Evolutionary conservation across 495 filamentous ascomycete genomes (phyloP).

Genomic region (Tetracladium marchalianum): DNA sequence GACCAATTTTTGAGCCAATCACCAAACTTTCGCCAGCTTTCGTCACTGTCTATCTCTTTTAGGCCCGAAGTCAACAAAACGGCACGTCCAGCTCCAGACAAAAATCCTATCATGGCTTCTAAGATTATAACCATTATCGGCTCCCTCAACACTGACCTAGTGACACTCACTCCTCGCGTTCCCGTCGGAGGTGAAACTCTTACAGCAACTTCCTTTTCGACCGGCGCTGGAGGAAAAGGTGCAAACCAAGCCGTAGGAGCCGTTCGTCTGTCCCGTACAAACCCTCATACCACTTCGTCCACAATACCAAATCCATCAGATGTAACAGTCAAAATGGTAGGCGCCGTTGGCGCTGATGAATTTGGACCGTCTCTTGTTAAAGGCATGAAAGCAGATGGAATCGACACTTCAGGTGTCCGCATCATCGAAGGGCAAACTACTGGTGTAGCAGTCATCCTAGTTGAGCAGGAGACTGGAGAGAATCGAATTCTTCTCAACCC

Average conservation of each 20-base stretch:
- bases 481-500: conserved; percentile 75
- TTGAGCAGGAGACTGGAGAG: conserved; percentile 63
- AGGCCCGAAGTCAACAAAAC: no score
- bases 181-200: conserved; percentile 68
- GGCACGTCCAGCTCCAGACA: no score
- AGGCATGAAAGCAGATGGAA: conserved; percentile 50
- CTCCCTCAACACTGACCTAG: conserved; percentile 63
- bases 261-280: conserved; percentile 36
- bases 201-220: conserved; percentile 59
- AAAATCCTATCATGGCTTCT: conserved; percentile 15
- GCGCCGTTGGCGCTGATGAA: conserved; percentile 61
- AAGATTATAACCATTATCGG: conserved; percentile 47
- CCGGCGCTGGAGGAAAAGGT: conserved; percentile 83
- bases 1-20: no score
- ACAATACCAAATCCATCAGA: conserved; percentile 20
- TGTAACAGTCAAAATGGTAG: conserved; percentile 64
- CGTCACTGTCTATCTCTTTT: no score
- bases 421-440: conserved; percentile 45
- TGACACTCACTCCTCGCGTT: conserved; percentile 54
- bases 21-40: no score
- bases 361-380: conserved; percentile 43
- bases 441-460: conserved; percentile 69
- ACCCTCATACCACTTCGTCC: conserved; percentile 27
- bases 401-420: conserved; percentile 46
- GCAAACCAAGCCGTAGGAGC: conserved; percentile 74